Evolutionary conservation across 768 basidiomycete genomes (phyloP).

Genomic region (Pulveroboletus sp.): DNA sequence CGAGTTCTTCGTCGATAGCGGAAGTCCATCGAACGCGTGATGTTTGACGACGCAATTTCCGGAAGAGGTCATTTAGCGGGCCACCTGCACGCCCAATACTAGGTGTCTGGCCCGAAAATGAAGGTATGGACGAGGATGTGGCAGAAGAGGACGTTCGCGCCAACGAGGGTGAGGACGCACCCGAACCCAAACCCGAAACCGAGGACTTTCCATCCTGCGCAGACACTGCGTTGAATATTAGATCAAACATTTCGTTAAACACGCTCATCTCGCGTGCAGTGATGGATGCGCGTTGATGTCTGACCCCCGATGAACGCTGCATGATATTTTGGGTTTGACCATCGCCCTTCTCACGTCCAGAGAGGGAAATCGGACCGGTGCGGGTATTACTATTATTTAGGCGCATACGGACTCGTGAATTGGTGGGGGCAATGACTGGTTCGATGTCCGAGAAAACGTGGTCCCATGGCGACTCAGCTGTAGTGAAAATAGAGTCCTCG

Average conservation of each 20-base stretch:
- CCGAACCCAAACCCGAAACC: neutral
- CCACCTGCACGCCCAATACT: slow-evolving; percentile 13
- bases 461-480: slow-evolving; percentile 44
- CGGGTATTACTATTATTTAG: neutral
- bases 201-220: slow-evolving; percentile 24
- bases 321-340: neutral
- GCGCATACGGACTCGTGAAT: slow-evolving; percentile 10
- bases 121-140: neutral
- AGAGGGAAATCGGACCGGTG: neutral
- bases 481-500: slow-evolving; percentile 32
- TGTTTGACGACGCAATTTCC: slow-evolving; percentile 49
- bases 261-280: slow-evolving; percentile 61
- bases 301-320: slow-evolving; percentile 9
- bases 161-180: slow-evolving; percentile 6
- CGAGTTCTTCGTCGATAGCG: slow-evolving; percentile 51
- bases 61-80: slow-evolving; percentile 46
- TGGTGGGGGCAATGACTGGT: slow-evolving; percentile 18
- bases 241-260: slow-evolving; percentile 69
- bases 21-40: slow-evolving; percentile 48
- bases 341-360: neutral
- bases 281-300: slow-evolving; percentile 50
- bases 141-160: neutral
- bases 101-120: slow-evolving; percentile 6
- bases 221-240: slow-evolving; percentile 57
- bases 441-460: slow-evolving; percentile 49